Evolutionary conservation across 495 filamentous ascomycete species (phyloP), one percentile per base, ranked within the genome.

Genomic region (Tuber magnatum): DNA sequence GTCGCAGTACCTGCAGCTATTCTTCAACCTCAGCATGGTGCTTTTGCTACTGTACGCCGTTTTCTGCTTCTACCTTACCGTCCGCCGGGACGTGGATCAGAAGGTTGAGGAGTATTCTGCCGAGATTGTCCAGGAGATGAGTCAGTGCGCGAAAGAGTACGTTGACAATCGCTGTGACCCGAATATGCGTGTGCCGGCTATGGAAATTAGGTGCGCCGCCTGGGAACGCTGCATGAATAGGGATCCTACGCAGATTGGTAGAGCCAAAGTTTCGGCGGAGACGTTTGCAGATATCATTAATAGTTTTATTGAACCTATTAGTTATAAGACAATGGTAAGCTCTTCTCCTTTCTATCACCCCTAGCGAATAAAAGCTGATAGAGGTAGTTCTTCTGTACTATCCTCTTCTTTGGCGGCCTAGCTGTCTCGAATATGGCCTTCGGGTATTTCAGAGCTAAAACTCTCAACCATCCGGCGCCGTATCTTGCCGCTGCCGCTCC

Each of bases 221-320:
- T 98, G 94, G 95, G 89, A 91, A 74, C 84, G 84, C 6, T 99
- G 95, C 83, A 97, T 97, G 94, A 88, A 92, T 72, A 87, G 86
- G 18, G 90, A 94, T 80, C 88, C 91, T 24, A 82, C 85, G 24
- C 87, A 87, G 73, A 88, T 93, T 38, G 91, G 88, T 14, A 85
- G 90, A 5, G 91, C 91, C 18, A 87, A 86, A 75, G 86, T 94
- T 43, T 89, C 87, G 69, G 92, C 92, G n/a, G 86, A 88, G 56
- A 93, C 91, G 0, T 93, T 93, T 86, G 94, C 90, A 71, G 90
- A 91, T 81, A 97, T 94, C 41, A 89, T 92, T 80, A 92, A 92
- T 79, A 85, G 84, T 74, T 92, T 92, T 78, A 87, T 92, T 44
- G 89, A 93, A 82, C 87, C 89, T 20, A 91, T 92, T 61, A 90